Percentiles rank a stretch among this genome's conserved stretches.
Conservation (phyloP, 176 grass and related monocot genomes). For the Triticum aestivum region IWGSC_CS_RefSeq_v2.1 NC_057811.1:425647303-425647802, state of each 20-base stretch:
- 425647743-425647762: constrained; percentile 87
- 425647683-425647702: constrained; percentile 91
- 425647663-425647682: constrained; percentile 77
- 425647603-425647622: constrained; percentile 7
- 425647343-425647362: background rate
- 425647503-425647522: constrained; percentile 79
- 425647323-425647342: background rate
- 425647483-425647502: constrained; percentile 97
- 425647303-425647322: background rate
- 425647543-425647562: constrained; percentile 96
- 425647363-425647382: constrained; percentile 86
- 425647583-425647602: constrained; percentile 16
- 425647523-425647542: constrained; percentile 82
- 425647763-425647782: constrained; percentile 77
- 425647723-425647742: constrained; percentile 85
- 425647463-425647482: constrained; percentile 56
- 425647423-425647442: constrained; percentile 84
- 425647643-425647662: constrained; percentile 82
- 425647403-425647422: constrained; percentile 95
- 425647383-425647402: constrained; percentile 96
- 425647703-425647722: constrained; percentile 96
- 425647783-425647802: constrained; percentile 98
- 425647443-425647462: constrained; percentile 77
- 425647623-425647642: constrained; percentile 39
- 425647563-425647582: constrained; percentile 83